Evolutionary conservation across 148 eudicot species (phyloP), one percentile per base, ranked within the genome.

Genomic region (Nepenthes mirabilis): DNA sequence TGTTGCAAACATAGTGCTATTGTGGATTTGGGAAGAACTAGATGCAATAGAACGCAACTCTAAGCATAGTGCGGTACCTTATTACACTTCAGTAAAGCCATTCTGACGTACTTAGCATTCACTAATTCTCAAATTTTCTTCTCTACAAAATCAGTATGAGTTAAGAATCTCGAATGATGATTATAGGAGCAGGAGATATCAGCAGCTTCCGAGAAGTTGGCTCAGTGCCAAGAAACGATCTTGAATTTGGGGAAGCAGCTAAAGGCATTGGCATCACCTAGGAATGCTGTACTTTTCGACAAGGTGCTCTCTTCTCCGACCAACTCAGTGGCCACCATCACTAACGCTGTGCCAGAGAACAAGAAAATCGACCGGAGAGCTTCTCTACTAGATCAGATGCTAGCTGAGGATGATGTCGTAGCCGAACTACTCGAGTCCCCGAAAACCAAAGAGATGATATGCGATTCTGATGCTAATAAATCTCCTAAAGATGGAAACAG

Each of bases 181-280:
- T 45, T 80, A 63, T 34, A 91, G 97, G 93, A 81, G 60, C 60
- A 71, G 75, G 96, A 85, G 65, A 74, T 85, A 34, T 57, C 80
- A 47, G 75, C 84, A 67, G 96, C 96, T 60, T 85, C 97, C 56
- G 86, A 91, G 52, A 91, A 82, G 82, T 65, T 88, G 65, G 96
- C 88, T 40, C 86, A 93, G 73, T 88, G 97, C 72, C 94, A 88
- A 77, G 94, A 91, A 70, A 85, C 86, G 61, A 81, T 91, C 57
- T 64, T 76, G 40, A 73, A 85, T 65, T 62, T 91, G n/a, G 95
- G 95, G 56, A 83, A 77, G 82, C 97, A 91, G 71, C 50, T 91
- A 37, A 73, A 80, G 70, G 97, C 84, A 50, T 52, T 91, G 69
- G 76, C 88, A 54, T 70, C 85, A 34, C 78, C 90, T 1, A 65